A percentile compares a stretch with the other conserved stretches of the same genome.
Conservation (phyloP, 2,329 filamentous ascomycete genomes). For the Diplodia seriata region DNA sequence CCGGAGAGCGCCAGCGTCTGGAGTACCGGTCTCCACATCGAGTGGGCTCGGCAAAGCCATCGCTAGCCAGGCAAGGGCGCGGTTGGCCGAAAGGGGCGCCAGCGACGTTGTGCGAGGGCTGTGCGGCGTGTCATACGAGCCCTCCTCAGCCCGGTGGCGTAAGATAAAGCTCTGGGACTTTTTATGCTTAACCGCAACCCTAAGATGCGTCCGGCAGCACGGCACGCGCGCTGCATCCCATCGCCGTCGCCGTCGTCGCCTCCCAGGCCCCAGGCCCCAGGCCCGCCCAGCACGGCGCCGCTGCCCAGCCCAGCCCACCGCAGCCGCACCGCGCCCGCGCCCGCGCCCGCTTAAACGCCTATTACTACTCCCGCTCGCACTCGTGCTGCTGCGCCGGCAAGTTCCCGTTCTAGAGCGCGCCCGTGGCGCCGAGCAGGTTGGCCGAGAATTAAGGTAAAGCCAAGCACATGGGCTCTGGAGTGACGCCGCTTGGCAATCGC, state of each 20-base stretch:
- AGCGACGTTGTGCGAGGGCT: slow-evolving; percentile 26
- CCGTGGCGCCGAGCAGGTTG: slow-evolving; percentile 29
- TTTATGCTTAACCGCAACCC: slow-evolving; percentile 25
- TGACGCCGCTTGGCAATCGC: slow-evolving; percentile 9
- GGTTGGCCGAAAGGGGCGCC: slow-evolving; percentile 13
- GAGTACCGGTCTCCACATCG: slow-evolving; percentile 19
- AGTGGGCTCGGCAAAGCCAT: slow-evolving; percentile 28
- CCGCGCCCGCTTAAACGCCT: no score
- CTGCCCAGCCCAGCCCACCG: background rate
- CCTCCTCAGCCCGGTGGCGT: slow-evolving; percentile 27
- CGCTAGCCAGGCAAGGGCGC: slow-evolving; percentile 21
- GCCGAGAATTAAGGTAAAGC: slow-evolving; percentile 31
- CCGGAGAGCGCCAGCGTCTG: slow-evolving; percentile 29
- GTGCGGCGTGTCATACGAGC: slow-evolving; percentile 31
- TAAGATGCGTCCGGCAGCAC: slow-evolving; percentile 6
- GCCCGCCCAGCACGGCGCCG: background rate
- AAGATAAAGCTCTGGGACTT: slow-evolving; percentile 26
- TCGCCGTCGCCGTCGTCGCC: background rate
- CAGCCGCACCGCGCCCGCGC: background rate
- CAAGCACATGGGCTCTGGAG: slow-evolving; percentile 21
- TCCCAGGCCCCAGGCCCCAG: no score
- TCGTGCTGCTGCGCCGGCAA: background rate
- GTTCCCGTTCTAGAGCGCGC: slow-evolving; percentile 31
- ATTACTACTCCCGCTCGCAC: no score
- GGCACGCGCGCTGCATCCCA: background rate